These are phyloP conservation scores for Clavariopsis aquatica DNA, from an alignment of 495 filamentous ascomycete genomes.

Conservation along the genomic window DNA sequence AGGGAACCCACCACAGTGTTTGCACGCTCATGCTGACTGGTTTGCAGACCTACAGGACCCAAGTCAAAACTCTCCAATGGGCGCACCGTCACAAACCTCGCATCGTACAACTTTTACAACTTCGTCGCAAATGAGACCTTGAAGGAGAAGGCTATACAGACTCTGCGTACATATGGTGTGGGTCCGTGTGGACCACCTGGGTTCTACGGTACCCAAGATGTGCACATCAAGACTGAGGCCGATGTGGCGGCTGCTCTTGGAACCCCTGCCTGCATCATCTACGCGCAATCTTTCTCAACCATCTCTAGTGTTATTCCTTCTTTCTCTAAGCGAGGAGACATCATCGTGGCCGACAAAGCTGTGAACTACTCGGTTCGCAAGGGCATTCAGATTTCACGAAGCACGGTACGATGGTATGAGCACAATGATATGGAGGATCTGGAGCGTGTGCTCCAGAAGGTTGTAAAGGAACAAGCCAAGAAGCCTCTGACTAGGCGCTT, in stretches of 20 bases:
- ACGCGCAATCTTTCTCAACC: conserved; percentile 92
- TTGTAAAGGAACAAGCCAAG: conserved; percentile 80
- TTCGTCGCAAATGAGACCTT: conserved; percentile 87
- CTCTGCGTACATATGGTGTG: conserved; percentile 91
- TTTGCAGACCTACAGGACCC: conserved; percentile 78
- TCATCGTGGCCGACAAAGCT: conserved; percentile 96
- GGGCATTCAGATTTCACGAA: conserved; percentile 88
- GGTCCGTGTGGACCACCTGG: conserved; percentile 94
- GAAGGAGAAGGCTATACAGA: conserved; percentile 91
- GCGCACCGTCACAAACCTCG: conserved; percentile 86
- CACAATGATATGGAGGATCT: conserved; percentile 96
- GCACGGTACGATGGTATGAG: conserved; percentile 88
- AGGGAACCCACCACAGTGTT: conserved; percentile 37
- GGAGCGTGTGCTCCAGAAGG: conserved; percentile 78
- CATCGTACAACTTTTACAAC: conserved; percentile 96
- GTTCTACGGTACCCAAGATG: conserved; percentile 98
- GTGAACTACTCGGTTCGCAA: conserved; percentile 93
- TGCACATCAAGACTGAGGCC: conserved; percentile 94
- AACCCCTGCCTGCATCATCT: conserved; percentile 83
- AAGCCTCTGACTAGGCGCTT: conserved; percentile 91
- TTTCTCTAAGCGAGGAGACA: conserved; percentile 94
- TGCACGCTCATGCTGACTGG: not conserved
- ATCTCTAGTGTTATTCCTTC: conserved; percentile 92
- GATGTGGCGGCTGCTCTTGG: conserved; percentile 90
- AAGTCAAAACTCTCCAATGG: conserved; percentile 86